phyloP scores from a whole-genome alignment of 108 stramenopile species.

The Skeletonema menzelii region DNA sequence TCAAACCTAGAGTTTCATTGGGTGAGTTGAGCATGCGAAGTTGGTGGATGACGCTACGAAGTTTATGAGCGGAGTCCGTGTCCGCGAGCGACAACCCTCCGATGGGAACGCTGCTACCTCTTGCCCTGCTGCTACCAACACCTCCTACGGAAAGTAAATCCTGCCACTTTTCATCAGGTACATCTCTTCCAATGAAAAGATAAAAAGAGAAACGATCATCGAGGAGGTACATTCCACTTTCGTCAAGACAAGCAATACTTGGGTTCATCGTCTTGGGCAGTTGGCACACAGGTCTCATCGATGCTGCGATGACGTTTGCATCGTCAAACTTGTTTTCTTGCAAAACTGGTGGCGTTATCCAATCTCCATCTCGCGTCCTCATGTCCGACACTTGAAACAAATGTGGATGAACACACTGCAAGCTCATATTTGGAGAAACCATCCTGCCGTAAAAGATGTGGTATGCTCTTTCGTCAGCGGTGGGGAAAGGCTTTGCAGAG shows the following conservation, averaged over 20 bases:
- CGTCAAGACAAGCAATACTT: conserved; percentile 55
- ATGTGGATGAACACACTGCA: conserved; percentile 66
- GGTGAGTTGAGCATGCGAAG: conserved; percentile 38
- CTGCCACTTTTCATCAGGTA: conserved; percentile 38
- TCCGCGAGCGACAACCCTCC: conserved; percentile 25
- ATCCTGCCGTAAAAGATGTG: conserved; percentile 53
- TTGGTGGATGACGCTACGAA: conserved; percentile 37
- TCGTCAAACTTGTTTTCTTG: conserved; percentile 22
- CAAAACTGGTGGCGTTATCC: conserved; percentile 34
- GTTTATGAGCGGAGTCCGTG: conserved; percentile 28
- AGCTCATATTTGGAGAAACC: conserved; percentile 51
- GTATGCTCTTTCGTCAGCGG: conserved; percentile 80
- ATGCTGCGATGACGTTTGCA: conserved; percentile 40
- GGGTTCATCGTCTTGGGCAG: conserved; percentile 56
- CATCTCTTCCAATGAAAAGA: conserved; percentile 58
- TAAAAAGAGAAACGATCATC: conserved; percentile 63
- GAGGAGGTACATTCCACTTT: conserved; percentile 63
- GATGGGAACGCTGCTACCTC: conserved; percentile 21
- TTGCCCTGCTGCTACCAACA: not conserved
- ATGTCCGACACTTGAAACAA: conserved; percentile 41
- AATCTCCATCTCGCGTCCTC: conserved; percentile 53
- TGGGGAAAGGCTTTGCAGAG: conserved; percentile 48
- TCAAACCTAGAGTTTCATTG: conserved; percentile 25
- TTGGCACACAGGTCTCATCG: conserved; percentile 46
- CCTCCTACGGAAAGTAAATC: conserved; percentile 27